Conservation (phyloP, 257 asterid genomes). For the Capsicum chinense region DNA sequence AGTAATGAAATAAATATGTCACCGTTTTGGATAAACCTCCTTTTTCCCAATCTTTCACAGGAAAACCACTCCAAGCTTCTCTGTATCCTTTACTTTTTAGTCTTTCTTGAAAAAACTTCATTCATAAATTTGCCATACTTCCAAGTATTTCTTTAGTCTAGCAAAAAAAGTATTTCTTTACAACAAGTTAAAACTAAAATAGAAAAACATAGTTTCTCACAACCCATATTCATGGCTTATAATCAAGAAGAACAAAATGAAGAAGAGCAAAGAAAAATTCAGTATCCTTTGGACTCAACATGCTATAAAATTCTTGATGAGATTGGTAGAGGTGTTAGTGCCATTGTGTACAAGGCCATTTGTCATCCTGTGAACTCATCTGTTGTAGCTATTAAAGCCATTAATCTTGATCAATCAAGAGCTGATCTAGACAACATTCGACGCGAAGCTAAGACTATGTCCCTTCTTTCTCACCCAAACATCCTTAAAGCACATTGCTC, state of each 20-base stretch:
- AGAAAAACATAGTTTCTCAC: not conserved
- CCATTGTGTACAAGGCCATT: constrained; percentile 73
- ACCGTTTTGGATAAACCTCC: constrained; percentile 7
- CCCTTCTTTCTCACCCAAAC: constrained; percentile 80
- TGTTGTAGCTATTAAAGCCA: constrained; percentile 74
- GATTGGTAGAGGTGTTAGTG: constrained; percentile 77
- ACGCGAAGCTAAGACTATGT: constrained; percentile 73
- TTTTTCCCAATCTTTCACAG: constrained; percentile 34
- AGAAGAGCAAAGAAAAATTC: constrained; percentile 36
- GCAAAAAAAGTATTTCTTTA: not conserved
- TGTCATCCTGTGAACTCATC: constrained; percentile 63
- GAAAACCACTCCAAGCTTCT: constrained; percentile 33
- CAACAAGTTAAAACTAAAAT: not conserved
- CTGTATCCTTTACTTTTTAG: not conserved
- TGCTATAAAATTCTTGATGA: constrained; percentile 52
- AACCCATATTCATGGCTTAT: constrained; percentile 36
- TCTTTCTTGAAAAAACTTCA: constrained; percentile 3
- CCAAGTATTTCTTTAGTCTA: not conserved
- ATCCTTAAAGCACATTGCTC: constrained; percentile 83
- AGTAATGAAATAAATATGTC: not conserved
- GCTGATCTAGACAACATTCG: constrained; percentile 62
- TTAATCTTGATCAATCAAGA: constrained; percentile 69
- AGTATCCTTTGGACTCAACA: constrained; percentile 51
- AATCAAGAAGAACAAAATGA: constrained; percentile 31
- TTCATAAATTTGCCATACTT: not conserved